phyloP scores from a whole-genome alignment of 2,329 filamentous ascomycete genomes.

The Emmonsiellopsis sp. region DNA sequence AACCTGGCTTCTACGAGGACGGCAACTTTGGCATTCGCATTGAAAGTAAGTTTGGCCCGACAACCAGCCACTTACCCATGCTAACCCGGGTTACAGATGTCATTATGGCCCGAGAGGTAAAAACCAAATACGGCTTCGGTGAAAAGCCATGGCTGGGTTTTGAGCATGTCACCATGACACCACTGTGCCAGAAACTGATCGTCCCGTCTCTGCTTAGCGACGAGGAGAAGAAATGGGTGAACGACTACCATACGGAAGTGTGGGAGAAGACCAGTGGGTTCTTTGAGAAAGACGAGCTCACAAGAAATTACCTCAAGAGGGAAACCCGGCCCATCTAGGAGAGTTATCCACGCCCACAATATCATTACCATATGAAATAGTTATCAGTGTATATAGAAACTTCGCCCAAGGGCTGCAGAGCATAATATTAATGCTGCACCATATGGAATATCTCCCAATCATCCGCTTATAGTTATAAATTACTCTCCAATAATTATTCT shows the following conservation, averaged over 20 bases:
- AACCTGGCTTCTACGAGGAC: conserved; percentile 96
- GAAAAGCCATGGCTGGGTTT: conserved; percentile 93
- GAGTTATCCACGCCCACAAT: not conserved
- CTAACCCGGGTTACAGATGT: conserved; percentile 47
- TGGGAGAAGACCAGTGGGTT: conserved; percentile 69
- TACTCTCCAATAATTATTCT: too few species aligned
- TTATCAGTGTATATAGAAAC: too few species aligned
- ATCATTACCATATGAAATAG: too few species aligned
- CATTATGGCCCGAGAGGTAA: conserved; percentile 78
- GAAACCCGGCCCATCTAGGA: conserved; percentile 57
- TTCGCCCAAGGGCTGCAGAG: too few species aligned
- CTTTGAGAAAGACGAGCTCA: conserved; percentile 64
- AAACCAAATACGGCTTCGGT: conserved; percentile 79
- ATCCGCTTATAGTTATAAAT: too few species aligned
- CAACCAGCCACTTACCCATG: not conserved
- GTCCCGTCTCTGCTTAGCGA: conserved; percentile 62
- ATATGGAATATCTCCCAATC: too few species aligned
- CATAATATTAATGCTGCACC: too few species aligned
- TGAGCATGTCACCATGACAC: conserved; percentile 95
- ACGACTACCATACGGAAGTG: conserved; percentile 74
- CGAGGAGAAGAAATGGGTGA: conserved; percentile 76
- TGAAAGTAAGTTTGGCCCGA: conserved; percentile 52
- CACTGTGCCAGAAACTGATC: conserved; percentile 83
- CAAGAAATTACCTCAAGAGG: conserved; percentile 71
- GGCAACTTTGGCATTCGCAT: conserved; percentile 91